Evolutionary conservation across 805 yeast species (phyloP), one percentile per base, ranked within the genome.

Genomic region (Yarrowia hollandica): DNA sequence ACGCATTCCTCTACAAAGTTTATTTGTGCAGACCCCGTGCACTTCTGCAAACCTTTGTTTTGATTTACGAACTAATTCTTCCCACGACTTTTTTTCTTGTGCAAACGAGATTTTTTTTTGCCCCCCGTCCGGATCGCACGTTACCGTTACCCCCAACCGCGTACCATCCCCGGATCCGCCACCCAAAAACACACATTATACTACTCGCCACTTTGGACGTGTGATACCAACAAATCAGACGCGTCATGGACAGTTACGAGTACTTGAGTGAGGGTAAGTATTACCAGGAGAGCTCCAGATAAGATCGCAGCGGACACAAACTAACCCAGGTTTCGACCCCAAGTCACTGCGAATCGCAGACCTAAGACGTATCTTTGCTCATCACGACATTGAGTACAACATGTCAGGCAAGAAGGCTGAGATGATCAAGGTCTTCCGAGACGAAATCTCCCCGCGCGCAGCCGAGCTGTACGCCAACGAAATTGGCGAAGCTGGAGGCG

Each of bases 391-490:
- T n/a, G 70, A 72, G 1, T 84, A 77, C 67, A 56, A 59, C 26
- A 78, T 86, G 0, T 74, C 86, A 0, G 85, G 90, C 5, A 88
- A 84, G 68, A 92, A 92, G 70, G 72, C 80, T 6, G 83, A 81
- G 11, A 75, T 90, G 60, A 71, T 90, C 1, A 72, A 73, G n/a
- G 66, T 85, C n/a, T 88, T 83, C 71, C 74, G 79, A n/a, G 69
- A 74, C 5, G 69, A 83, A 7, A 73, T 88, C 52, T 74, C 72
- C 14, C 83, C 87, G 2, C 71, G 74, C 10, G 74, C 86, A 1
- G 71, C 73, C 0, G 65, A 71, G 39, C 69, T 81, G 33, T 71
- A 81, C 59, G 68, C 68, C 18, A 67, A 62, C 60, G 65, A 68
- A 59, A 63, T 65, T 4, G 67, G 65, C 38, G 72, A 69, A 6